Evolutionary conservation across 73 alveolate genomes (phyloP), one percentile per base, ranked within the genome.

Genomic region (Stentor coeruleus): DNA sequence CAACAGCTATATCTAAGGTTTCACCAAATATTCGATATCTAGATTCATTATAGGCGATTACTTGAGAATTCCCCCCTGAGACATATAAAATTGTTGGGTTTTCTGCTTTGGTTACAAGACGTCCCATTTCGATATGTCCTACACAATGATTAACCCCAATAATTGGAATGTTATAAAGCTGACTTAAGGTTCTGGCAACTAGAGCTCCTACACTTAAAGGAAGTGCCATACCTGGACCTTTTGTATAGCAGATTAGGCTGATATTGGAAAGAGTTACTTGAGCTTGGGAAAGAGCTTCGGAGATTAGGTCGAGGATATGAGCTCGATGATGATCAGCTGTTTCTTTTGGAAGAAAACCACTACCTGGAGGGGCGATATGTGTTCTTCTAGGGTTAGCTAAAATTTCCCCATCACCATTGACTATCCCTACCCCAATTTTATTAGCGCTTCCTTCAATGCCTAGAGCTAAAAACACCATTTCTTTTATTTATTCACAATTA

Each of bases 191-290:
- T 86, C 99, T 90, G 38, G 94, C 93, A 35, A 97, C 99, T 57
- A 95, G 75, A 2, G 99, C 99, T 3, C 99, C 99, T 4, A 97
- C 99, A 20, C 94, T 79, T 39, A 97, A 85, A 2, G 99, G 99
- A 60, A 88, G 94, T 11, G 99, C 99, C 99, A 97, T 97, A 59
- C 99, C 99, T 40, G 99, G 99, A 0, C 99, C 99, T 90, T 97
- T 97, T 73, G 99, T 97, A 77, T 97, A 97, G 42, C 98, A 91
- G 79, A 96, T 88, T 72, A 96, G 86, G 83, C 92, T 92, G 41
- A 97, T 93, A 58, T 97, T 96, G 36, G 93, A 89, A n/a, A 97
- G 82, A 35, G 88, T 93, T 59, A 95, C 86, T 14, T 93, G 88
- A 4, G 99, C 94, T 81, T 85, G 85, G 76, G 87, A 88, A 30